Evolutionary conservation across 495 filamentous ascomycete species (phyloP).

Genomic region (Talaromyces trachyspermus): DNA sequence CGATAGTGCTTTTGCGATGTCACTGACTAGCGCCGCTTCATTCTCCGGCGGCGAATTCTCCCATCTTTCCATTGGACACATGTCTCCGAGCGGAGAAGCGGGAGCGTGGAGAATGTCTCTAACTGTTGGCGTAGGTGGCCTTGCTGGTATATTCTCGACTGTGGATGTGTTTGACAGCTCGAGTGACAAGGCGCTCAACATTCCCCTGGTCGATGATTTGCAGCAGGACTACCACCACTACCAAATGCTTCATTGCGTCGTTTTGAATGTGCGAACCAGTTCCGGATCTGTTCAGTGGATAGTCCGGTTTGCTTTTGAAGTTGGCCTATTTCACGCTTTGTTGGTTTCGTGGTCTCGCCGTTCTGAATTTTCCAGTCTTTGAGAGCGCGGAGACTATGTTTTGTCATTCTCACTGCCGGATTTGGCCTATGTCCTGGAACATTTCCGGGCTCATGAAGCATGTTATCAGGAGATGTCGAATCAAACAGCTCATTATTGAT

Average conservation of each 20-base stretch:
- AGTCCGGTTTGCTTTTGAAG: background rate
- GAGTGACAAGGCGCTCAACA: background rate
- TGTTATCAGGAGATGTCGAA: background rate
- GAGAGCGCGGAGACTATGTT: constrained; percentile 1
- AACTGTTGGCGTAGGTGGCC: constrained; percentile 1
- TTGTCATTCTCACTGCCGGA: background rate
- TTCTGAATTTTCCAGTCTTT: constrained; percentile 5
- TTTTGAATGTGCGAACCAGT: constrained; percentile 6
- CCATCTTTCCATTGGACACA: constrained; percentile 72
- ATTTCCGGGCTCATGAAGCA: background rate
- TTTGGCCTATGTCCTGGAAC: background rate
- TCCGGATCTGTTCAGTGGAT: constrained; percentile 2
- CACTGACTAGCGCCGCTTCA: constrained; percentile 65
- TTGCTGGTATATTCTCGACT: background rate
- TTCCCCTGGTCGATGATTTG: background rate
- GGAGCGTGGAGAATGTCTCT: background rate
- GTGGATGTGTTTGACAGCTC: background rate
- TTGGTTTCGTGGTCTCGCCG: background rate
- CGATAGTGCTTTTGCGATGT: constrained; percentile 58
- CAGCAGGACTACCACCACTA: background rate
- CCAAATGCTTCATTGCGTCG: background rate
- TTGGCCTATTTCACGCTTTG: background rate
- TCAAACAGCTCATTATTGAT: background rate
- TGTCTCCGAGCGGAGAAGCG: constrained; percentile 28
- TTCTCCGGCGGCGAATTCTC: constrained; percentile 68